These are phyloP conservation scores for Hericium coralloides DNA, from an alignment of 768 basidiomycete genomes.

Conservation along the genomic window DNA sequence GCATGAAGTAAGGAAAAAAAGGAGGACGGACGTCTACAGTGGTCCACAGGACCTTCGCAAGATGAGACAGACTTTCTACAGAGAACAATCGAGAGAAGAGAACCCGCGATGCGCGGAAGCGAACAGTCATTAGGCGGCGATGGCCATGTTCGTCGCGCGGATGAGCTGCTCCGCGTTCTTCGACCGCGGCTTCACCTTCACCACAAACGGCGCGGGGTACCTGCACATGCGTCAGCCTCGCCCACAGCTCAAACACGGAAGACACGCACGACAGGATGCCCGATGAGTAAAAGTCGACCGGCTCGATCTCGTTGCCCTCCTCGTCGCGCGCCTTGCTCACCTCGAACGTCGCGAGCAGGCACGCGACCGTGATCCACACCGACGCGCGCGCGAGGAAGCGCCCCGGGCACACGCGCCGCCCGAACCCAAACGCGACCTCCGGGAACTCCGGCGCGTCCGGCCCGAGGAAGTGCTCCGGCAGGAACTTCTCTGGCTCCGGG, in stretches of 20 bases:
- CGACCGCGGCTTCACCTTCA: background rate
- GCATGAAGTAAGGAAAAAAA: too few species aligned
- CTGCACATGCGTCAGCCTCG: background rate
- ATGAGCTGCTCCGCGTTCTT: background rate
- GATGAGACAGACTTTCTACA: too few species aligned
- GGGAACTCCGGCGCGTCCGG: slow-evolving; percentile 8
- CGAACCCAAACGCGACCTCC: slow-evolving; percentile 9
- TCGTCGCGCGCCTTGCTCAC: slow-evolving; percentile 11
- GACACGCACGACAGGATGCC: slow-evolving; percentile 13
- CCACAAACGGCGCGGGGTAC: background rate
- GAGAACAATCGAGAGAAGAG: too few species aligned
- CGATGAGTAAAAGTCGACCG: slow-evolving; percentile 6
- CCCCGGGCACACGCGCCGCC: slow-evolving; percentile 10
- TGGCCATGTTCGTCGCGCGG: background rate
- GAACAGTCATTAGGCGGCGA: too few species aligned
- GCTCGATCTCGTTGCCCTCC: slow-evolving; percentile 10
- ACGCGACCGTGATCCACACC: slow-evolving; percentile 12
- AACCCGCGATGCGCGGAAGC: too few species aligned
- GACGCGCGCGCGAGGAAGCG: slow-evolving; percentile 14
- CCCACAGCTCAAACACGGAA: background rate
- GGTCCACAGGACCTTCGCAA: too few species aligned
- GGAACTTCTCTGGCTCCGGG: slow-evolving; percentile 28
- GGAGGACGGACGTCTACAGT: too few species aligned
- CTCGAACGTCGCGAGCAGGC: slow-evolving; percentile 9
- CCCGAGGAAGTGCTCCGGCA: slow-evolving; percentile 27